Conservation (phyloP, 148 eudicot species). For the Fagopyrum esculentum region DNA sequence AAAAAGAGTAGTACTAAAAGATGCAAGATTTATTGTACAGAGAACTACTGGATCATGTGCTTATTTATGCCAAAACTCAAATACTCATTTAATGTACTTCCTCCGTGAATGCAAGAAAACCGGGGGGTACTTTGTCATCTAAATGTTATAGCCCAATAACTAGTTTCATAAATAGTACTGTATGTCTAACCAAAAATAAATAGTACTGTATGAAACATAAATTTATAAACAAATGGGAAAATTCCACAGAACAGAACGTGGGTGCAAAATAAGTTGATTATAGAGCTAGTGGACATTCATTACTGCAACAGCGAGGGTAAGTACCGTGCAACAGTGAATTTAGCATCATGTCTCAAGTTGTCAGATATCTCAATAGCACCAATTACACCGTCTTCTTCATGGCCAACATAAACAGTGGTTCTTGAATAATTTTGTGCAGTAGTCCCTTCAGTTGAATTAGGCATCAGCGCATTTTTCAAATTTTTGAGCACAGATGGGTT, state of each 20-base stretch:
- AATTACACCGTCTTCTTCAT: constrained; percentile 84
- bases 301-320: neutral
- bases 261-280: neutral
- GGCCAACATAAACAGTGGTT: constrained; percentile 78
- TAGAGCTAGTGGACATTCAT: neutral
- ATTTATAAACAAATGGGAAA: neutral
- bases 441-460: constrained; percentile 21
- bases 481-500: constrained; percentile 31
- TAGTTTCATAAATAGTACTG: neutral
- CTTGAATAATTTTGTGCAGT: constrained; percentile 48
- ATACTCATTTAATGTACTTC: neutral
- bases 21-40: neutral
- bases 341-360: constrained; percentile 66
- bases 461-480: constrained; percentile 46
- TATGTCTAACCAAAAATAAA: neutral
- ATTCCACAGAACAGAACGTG: neutral
- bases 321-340: constrained; percentile 59
- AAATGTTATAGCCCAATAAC: neutral
- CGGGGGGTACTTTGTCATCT: neutral
- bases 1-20: neutral
- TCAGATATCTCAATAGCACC: constrained; percentile 88
- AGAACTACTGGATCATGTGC: neutral
- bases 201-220: too few species aligned
- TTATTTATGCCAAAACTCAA: neutral
- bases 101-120: too few species aligned